Base-by-base conservation (phyloP, 2,329 filamentous ascomycete genomes). In the Eutypa lata region DNA sequence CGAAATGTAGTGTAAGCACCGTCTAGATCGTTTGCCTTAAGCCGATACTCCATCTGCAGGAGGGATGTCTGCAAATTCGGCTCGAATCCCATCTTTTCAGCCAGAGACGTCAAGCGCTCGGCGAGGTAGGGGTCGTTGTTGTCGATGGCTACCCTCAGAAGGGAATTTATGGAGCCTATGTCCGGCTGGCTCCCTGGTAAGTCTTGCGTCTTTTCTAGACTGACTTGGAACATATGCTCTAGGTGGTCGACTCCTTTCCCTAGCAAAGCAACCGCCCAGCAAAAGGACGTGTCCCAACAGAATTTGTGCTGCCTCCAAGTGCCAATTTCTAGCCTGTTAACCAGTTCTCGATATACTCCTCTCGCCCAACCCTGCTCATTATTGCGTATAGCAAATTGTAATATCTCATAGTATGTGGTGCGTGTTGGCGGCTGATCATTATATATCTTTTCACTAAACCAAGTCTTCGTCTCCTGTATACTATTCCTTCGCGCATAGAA, bases 121-220 rank as follows among this genome's bases (percentile, higher is more conserved):
- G 89, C 90, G 45, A 89, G 75, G 59, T 89, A 84, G 0, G 84
- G 78, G 61, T 95, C 86, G 11, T 86, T 77, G 51, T 80, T 79
- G n/a, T 82, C 81, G 57, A 87, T 86, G 10, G 90, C 89, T 53
- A 86, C 84, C 50, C 83, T 80, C 18, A 97, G 79, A 24, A 97
- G 77, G 6, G 76, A 74, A 64, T 97, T 96, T 62, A 97, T 84
- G 6, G 88, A 91, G 3, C 79, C 72, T 7, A 85, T 85, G 51
- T 90, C 86, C 0, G 91, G 83, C 7, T 75, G 69, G 3, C 79
- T 60, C 16, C 73, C 71, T 52, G 75, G 66, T 52, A 78, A 68
- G 55, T 76, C 68, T 49, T 73, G 63, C 56, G 75, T 79, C 47
- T 76, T 72, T 37, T 73, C 69, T n/a, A 76, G 69, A 78, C 91